Evolutionary conservation across 768 basidiomycete species (phyloP).

Genomic region (Leccinum subgranulosum): DNA sequence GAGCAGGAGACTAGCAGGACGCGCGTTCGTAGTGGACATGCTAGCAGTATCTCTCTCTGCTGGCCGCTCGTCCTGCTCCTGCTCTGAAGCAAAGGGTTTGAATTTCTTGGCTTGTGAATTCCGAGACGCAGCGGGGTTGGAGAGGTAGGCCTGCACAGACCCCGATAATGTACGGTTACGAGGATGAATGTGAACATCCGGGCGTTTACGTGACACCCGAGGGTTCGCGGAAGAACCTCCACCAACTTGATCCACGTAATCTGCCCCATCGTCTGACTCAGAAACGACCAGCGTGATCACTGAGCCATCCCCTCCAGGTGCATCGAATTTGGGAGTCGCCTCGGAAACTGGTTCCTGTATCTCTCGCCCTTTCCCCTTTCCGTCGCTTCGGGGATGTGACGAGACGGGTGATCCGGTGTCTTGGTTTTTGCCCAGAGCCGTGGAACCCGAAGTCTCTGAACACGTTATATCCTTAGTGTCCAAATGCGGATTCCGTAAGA

Average conservation of each 20-base stretch:
- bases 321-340: neutral
- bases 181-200: slow-evolving; percentile 16
- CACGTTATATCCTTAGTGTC: no score
- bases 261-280: neutral
- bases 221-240: slow-evolving; percentile 16
- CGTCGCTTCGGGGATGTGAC: neutral
- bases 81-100: neutral
- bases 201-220: slow-evolving; percentile 19
- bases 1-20: neutral
- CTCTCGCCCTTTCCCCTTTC: slow-evolving; percentile 8
- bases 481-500: neutral
- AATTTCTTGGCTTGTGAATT: neutral
- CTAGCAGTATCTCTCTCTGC: neutral
- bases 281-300: neutral
- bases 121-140: slow-evolving; percentile 5
- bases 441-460: neutral
- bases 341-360: neutral
- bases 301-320: slow-evolving; percentile 1
- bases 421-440: neutral
- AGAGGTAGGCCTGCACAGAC: slow-evolving; percentile 48
- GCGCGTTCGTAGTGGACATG: neutral
- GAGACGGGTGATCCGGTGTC: neutral
- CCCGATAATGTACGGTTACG: slow-evolving; percentile 44
- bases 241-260: slow-evolving; percentile 9
- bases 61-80: neutral